Base-by-base conservation (phyloP, 2,329 filamentous ascomycete species). In the Aspergillaceae sp. region DNA sequence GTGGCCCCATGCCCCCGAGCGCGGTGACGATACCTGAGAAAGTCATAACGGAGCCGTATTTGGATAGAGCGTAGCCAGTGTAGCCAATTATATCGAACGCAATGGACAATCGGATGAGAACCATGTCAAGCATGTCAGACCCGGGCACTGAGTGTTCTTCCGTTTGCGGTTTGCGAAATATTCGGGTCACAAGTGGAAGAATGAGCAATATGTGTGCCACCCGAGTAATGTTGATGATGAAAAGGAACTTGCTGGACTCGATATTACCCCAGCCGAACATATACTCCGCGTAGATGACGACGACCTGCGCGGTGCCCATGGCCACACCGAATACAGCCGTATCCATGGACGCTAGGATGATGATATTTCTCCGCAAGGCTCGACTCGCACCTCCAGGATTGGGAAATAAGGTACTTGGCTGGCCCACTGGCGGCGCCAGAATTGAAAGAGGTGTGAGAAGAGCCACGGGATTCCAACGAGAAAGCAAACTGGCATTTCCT, bases 241-340 rank as follows among this genome's bases (percentile, higher is more conserved):
- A 91, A 45, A 95, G 78, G 64, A 89, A 96, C 10, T 82, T 74
- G 40, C 86, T 87, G 8, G 84, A 85, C 63, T 95, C 84, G 47
- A 87, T 76, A 35, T 83, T 89, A 41, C 80, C 78, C 92, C 92
- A 97, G 45, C 77, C 74, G 61, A 95, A 97, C 56, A 82, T 78
- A 57, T 79, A 84, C 54, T 87, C 83, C 27, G 82, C 82, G 67
- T 97, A 98, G 45, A 95, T 78, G 46, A 97, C 76, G 19, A 92
- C 75, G 33, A 96, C 82, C n/a, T 83, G 80, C 50, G 87, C 82
- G 0, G 82, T 79, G 41, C 90, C 87, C 76, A 96, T 86, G 5
- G 84, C 82, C 0, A 89, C 78, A 26, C 87, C 85, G 50, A 96
- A 84, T 54, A 94, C 78, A 52, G 87, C 80, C 28, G 84, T 86